These are phyloP conservation scores for Hericium coralloides DNA, from an alignment of 768 basidiomycete genomes.

Conservation along the genomic window DNA sequence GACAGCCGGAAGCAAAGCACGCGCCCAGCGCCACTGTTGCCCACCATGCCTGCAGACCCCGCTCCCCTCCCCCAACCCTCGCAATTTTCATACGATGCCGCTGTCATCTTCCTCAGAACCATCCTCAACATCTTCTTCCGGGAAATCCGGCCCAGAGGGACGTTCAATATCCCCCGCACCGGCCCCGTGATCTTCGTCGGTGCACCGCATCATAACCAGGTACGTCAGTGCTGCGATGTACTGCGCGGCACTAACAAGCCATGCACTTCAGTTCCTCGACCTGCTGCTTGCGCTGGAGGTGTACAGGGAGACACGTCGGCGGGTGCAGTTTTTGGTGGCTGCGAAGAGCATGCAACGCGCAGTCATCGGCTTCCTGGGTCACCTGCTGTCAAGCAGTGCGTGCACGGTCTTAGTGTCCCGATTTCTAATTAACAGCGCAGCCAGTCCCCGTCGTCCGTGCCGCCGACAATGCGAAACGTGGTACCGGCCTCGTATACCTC, in stretches of 20 bases:
- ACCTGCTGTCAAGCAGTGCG: slow-evolving; percentile 83
- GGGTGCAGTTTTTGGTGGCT: slow-evolving; percentile 82
- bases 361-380: slow-evolving; percentile 64
- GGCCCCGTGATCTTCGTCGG: slow-evolving; percentile 92
- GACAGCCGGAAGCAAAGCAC: background rate
- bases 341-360: slow-evolving; percentile 80
- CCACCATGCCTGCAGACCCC: background rate
- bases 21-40: background rate
- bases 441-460: slow-evolving; percentile 91
- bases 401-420: slow-evolving; percentile 1
- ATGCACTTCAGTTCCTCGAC: slow-evolving; percentile 68
- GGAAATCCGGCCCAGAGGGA: slow-evolving; percentile 86
- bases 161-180: slow-evolving; percentile 83
- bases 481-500: slow-evolving; percentile 62
- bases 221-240: slow-evolving; percentile 22
- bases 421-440: background rate
- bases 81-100: slow-evolving; percentile 48
- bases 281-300: slow-evolving; percentile 65
- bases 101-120: slow-evolving; percentile 73
- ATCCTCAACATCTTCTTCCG: slow-evolving; percentile 92
- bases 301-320: slow-evolving; percentile 71
- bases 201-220: slow-evolving; percentile 90
- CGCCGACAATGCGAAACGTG: slow-evolving; percentile 75
- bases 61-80: background rate
- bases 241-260: background rate